phyloP scores from a whole-genome alignment of 805 yeast species.

The Lipomyces chichibuensis region DNA sequence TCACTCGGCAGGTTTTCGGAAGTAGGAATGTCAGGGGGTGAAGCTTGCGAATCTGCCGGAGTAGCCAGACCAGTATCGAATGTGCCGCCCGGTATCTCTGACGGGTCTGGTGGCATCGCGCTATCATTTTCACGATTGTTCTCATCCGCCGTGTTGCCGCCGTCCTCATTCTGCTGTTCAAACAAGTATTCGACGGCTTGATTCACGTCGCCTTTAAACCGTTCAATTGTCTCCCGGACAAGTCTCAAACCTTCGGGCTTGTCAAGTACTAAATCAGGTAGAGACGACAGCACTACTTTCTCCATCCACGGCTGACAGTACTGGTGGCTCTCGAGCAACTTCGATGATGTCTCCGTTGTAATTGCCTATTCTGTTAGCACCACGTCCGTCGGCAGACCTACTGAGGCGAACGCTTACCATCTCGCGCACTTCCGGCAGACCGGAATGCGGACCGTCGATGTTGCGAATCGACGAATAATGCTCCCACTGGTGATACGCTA shows the following conservation, averaged over 20 bases:
- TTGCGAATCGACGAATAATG: conserved; percentile 50
- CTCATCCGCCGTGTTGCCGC: neutral
- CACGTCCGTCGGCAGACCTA: neutral
- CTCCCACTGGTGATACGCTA: conserved; percentile 52
- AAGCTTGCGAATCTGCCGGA: neutral
- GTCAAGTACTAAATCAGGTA: conserved; percentile 21
- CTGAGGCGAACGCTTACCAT: conserved; percentile 9
- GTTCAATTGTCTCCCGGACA: conserved; percentile 28
- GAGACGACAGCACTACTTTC: conserved; percentile 22
- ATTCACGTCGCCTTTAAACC: conserved; percentile 31
- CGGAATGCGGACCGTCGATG: conserved; percentile 46
- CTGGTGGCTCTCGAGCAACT: conserved; percentile 17
- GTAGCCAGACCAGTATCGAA: neutral
- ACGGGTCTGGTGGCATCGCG: neutral
- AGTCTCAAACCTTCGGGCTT: conserved; percentile 6
- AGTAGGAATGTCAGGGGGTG: neutral
- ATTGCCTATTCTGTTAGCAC: conserved; percentile 6
- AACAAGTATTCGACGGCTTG: conserved; percentile 28
- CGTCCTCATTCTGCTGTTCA: conserved; percentile 18
- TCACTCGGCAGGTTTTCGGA: neutral
- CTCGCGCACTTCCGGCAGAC: conserved; percentile 40
- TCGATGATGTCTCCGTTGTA: conserved; percentile 14
- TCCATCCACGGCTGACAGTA: conserved; percentile 35
- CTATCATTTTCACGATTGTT: neutral
- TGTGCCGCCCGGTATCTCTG: neutral